Percentiles rank a stretch among this genome's conserved stretches.
Conservation (phyloP, 2,329 filamentous ascomycete species). For the Aspergillus melleus region DNA sequence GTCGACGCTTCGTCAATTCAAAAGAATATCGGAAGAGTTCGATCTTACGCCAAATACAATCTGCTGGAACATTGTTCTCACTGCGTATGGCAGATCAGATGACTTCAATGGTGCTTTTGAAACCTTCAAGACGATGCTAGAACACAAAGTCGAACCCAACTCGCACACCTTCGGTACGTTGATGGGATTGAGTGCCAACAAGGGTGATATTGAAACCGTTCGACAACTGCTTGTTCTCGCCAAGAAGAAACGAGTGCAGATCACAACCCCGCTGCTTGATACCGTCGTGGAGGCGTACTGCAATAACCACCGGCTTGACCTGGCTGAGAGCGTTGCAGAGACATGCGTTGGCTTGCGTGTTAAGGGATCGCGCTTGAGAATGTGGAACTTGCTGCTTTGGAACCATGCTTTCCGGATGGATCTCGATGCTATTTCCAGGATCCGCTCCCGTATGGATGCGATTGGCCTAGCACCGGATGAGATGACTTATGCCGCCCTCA, state of each 20-base stretch:
- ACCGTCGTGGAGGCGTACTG: slow-evolving; percentile 69
- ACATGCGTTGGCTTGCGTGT: slow-evolving; percentile 55
- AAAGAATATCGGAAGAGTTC: slow-evolving; percentile 59
- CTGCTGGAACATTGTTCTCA: slow-evolving; percentile 76
- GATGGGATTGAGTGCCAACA: slow-evolving; percentile 68
- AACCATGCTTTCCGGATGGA: slow-evolving; percentile 67
- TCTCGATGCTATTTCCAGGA: slow-evolving; percentile 52
- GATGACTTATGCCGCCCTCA: slow-evolving; percentile 62
- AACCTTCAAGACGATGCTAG: slow-evolving; percentile 62
- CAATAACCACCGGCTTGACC: slow-evolving; percentile 53
- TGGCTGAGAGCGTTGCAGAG: slow-evolving; percentile 61
- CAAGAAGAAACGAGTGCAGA: slow-evolving; percentile 51
- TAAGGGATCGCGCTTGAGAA: slow-evolving; percentile 56
- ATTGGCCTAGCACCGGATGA: slow-evolving; percentile 53
- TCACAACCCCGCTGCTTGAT: slow-evolving; percentile 61
- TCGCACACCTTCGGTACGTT: slow-evolving; percentile 68
- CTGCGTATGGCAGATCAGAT: slow-evolving; percentile 65
- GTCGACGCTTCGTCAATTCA: slow-evolving; percentile 61
- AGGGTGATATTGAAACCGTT: slow-evolving; percentile 72
- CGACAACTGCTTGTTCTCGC: slow-evolving; percentile 66
- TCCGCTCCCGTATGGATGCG: slow-evolving; percentile 58
- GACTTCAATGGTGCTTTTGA: slow-evolving; percentile 67
- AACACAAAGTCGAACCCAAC: slow-evolving; percentile 55
- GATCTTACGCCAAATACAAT: slow-evolving; percentile 56
- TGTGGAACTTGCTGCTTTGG: slow-evolving; percentile 78